Base-by-base conservation (phyloP, 495 filamentous ascomycete genomes). In the Neurospora hispaniola region DNA sequence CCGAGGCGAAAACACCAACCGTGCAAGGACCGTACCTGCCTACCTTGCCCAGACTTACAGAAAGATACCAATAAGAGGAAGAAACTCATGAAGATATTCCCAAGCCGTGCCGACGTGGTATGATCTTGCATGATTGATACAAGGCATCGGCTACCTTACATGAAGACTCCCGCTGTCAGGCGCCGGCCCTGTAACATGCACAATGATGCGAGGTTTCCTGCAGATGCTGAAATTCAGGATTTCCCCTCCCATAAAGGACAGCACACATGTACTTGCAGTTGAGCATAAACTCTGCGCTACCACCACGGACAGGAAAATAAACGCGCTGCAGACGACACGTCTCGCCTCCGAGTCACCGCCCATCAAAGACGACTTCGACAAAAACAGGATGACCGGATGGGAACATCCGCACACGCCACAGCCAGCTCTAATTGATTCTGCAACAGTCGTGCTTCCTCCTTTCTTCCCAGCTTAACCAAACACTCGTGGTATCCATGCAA, bases 401-500 rank as follows among this genome's bases (percentile, higher is more conserved):
- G 83, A 18, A 91, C 82, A 83, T 92, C 90, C 0, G 90, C 88
- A 9, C 81, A 81, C 0, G 84, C 86, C 23, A 87, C 23, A 3
- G 86, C 87, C 27, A 85, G 40, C 69, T 81, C 81, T 41, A 91
- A 75, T 73, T 86, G 83, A 7, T 81, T 81, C 70, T 84, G 78
- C 8, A 90, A 72, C 31, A 84, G 80, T 18, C 78, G 76, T 0
- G 88, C 88, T 74, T 90, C 89, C 0, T 76, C 80, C 5, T 70
- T 72, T 2, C 86, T 75, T 0, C 86, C 86, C 48, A 90, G 73
- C 70, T 79, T 86, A 12, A 81, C 74, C 48, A 91, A 72, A 76
- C 90, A 91, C 80, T 92, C 90, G 72, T 90, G 84, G 70, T 86
- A 87, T 0, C 90, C 90, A 75, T 90, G 88, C 68, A 91, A 82